Evolutionary conservation across 306 rosid species (phyloP).

Genomic region (Vicia villosa): DNA sequence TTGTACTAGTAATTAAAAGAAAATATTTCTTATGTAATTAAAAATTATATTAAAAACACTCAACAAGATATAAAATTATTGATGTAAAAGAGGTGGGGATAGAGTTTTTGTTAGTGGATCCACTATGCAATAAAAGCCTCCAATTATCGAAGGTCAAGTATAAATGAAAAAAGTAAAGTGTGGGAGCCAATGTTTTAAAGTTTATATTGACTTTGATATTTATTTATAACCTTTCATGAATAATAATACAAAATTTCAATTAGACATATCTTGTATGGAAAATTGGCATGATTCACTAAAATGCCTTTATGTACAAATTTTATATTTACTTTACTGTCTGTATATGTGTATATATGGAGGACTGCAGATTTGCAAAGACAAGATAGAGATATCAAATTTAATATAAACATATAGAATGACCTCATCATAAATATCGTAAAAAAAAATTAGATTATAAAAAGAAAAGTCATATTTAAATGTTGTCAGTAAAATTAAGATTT

Average conservation of each 20-base stretch:
- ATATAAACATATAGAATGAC: slow-evolving; percentile 8
- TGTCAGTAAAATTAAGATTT: too few relatives aligned
- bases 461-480: too few relatives aligned
- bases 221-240: slow-evolving; percentile 28
- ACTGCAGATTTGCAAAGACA: slow-evolving; percentile 10
- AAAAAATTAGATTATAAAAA: too few relatives aligned
- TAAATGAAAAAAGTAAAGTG: slow-evolving; percentile 42
- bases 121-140: slow-evolving; percentile 48
- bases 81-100: slow-evolving; percentile 47
- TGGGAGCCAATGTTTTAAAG: slow-evolving; percentile 44
- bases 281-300: slow-evolving; percentile 33
- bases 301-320: slow-evolving; percentile 2
- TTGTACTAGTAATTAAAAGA: not conserved
- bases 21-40: not conserved
- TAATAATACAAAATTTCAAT: slow-evolving; percentile 28
- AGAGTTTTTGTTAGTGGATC: slow-evolving; percentile 56
- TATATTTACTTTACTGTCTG: not conserved
- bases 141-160: slow-evolving; percentile 53
- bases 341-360: slow-evolving; percentile 20
- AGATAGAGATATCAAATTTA: slow-evolving; percentile 5
- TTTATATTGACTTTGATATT: slow-evolving; percentile 39
- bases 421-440: not conserved
- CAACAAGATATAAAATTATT: slow-evolving; percentile 28
- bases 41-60: slow-evolving; percentile 10
- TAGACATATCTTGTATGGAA: slow-evolving; percentile 18